Evolutionary conservation across 139 green algal genomes (phyloP).

Genomic region (Closterium sp.): DNA sequence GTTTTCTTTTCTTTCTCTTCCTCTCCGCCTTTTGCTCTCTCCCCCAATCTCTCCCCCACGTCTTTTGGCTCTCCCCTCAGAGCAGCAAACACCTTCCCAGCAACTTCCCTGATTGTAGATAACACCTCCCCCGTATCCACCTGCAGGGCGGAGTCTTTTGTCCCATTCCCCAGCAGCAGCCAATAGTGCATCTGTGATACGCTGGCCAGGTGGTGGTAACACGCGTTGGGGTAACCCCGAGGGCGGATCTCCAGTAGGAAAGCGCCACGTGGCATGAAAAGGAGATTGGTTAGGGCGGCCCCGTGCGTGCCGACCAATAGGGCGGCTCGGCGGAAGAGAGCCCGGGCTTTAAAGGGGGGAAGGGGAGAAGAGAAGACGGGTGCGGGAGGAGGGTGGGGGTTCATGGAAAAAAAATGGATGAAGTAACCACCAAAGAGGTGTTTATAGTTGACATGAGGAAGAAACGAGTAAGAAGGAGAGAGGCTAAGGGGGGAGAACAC

Average conservation of each 20-base stretch:
- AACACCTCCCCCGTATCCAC: not conserved
- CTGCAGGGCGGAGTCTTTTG: not conserved
- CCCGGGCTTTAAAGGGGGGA: not conserved
- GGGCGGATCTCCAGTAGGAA: slow-evolving; percentile 12
- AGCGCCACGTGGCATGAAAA: slow-evolving; percentile 16
- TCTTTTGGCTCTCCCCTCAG: not conserved
- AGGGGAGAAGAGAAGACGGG: not conserved
- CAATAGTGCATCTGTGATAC: not conserved
- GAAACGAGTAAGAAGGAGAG: too few species aligned
- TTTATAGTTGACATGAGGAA: too few species aligned
- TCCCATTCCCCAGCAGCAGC: not conserved
- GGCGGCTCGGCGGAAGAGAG: not conserved
- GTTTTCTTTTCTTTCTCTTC: not conserved
- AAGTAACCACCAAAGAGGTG: too few species aligned
- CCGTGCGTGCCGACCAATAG: slow-evolving; percentile 21
- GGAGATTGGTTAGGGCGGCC: slow-evolving; percentile 30
- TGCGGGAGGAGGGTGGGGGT: not conserved
- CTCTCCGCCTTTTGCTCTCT: not conserved
- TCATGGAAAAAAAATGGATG: too few species aligned
- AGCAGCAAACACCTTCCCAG: not conserved
- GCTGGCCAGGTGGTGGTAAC: slow-evolving; percentile 7
- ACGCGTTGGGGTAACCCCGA: slow-evolving; percentile 2
- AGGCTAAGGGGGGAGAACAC: too few species aligned
- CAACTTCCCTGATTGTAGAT: not conserved
- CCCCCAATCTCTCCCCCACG: not conserved